phyloP scores from a whole-genome alignment of 208 protist genomes.

The Wallacemonas sp. region DNA sequence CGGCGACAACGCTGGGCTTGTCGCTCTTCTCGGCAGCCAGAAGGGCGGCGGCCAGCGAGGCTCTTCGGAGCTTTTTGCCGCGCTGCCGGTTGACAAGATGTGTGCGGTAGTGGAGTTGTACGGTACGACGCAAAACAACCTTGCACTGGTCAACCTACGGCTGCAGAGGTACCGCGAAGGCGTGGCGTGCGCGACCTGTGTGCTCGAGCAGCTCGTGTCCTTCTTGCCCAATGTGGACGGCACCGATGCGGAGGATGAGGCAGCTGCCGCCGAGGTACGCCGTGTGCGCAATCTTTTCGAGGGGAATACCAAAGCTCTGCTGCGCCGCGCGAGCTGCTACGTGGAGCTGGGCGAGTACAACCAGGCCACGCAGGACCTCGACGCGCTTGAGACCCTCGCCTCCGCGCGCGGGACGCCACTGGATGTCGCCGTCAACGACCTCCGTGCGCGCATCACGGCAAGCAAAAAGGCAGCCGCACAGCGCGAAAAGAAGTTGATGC shows the following conservation, averaged over 20 bases:
- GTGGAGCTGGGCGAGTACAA: slow-evolving; percentile 25
- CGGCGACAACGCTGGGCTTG: slow-evolving; percentile 14
- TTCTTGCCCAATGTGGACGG: neutral
- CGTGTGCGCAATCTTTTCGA: neutral
- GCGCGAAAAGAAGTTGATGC: slow-evolving; percentile 49
- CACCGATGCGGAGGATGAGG: neutral
- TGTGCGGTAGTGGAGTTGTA: slow-evolving; percentile 29
- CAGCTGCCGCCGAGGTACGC: neutral
- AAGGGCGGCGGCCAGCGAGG: neutral
- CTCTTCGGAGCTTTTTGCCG: neutral
- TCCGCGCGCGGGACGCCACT: neutral
- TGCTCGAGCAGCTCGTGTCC: slow-evolving; percentile 16
- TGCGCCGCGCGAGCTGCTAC: slow-evolving; percentile 51
- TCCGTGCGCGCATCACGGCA: slow-evolving; percentile 15
- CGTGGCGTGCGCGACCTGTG: slow-evolving; percentile 31
- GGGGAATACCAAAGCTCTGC: slow-evolving; percentile 48
- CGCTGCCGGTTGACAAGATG: slow-evolving; percentile 10
- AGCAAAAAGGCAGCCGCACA: slow-evolving; percentile 13
- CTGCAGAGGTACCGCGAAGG: slow-evolving; percentile 48
- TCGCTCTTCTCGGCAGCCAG: slow-evolving; percentile 12
- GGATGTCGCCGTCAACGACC: slow-evolving; percentile 18
- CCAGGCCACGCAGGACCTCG: slow-evolving; percentile 40
- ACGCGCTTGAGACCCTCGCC: slow-evolving; percentile 13
- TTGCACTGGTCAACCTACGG: slow-evolving; percentile 44
- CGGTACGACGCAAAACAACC: slow-evolving; percentile 46